Evolutionary conservation across 805 yeast genomes (phyloP), one percentile per base, ranked within the genome.

Genomic region (Sugiyamaella boreocaroliniensis): DNA sequence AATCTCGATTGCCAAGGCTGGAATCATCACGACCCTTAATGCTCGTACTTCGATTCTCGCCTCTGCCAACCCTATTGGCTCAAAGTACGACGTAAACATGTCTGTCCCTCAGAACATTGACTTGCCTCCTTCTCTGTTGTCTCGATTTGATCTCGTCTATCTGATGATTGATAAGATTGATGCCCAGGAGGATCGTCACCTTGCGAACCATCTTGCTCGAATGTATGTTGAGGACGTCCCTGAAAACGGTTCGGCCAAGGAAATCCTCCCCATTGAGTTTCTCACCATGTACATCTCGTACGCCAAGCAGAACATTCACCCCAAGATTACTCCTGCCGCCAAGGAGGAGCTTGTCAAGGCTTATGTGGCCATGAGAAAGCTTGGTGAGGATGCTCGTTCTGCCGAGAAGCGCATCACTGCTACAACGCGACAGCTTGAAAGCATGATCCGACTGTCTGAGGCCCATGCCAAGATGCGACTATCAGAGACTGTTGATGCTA

Each of bases 401-500:
- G 76, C 89, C 11, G 98, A 93, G 57, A 86, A 85, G 69, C 76
- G 99, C 61, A 86, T 93, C 60, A 93, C 99, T 0, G 99, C 99
- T 3, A 93, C 99, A 0, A 92, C 99, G 1, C 81, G 99, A 71
- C 99, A 93, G 68, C 75, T 93, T 53, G 99, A 93, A 70, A 84
- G 95, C 49, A 88, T 93, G 96, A 90, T 92, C 59, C 82, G 99
- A 65, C 75, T 93, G 49, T 71, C 95, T 0, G 99, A 93, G 71
- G 99, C 98, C 0, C 98, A 93, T 67, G 99, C 99, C 1, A 90
- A 89, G 71, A 87, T 93, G 96, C 81, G 96, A 61, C 75, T 93
- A 29, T 78, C 92, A 1, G 71, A 75, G 1, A 66, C 61, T 0
- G 99, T 93, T 4, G 85, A 83, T 51, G 74, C 86, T 22, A 76